phyloP scores from a whole-genome alignment of 2,329 filamentous ascomycete genomes.

The Aspergillus piperis region DNA sequence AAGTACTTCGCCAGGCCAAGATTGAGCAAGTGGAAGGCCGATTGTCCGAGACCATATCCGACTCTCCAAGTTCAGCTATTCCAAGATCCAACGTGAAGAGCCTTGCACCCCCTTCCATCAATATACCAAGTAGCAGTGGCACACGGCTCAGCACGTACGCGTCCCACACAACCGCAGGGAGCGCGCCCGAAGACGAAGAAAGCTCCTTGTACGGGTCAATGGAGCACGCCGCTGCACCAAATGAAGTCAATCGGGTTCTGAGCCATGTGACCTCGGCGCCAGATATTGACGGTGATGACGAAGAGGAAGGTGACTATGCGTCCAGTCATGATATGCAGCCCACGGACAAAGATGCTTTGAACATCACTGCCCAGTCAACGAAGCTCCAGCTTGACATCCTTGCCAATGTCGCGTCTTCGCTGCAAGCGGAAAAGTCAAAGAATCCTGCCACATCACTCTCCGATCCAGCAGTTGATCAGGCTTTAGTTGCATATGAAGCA shows the following conservation, averaged over 20 bases:
- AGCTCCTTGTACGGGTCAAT: conserved; percentile 56
- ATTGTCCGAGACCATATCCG: conserved; percentile 48
- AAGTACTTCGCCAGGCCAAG: conserved; percentile 76
- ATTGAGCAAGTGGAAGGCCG: conserved; percentile 66
- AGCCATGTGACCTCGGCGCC: conserved; percentile 54
- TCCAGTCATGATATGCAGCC: conserved; percentile 74
- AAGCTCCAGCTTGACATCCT: conserved; percentile 90
- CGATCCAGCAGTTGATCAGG: conserved; percentile 74
- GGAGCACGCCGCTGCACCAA: conserved; percentile 56
- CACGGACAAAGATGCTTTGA: conserved; percentile 87
- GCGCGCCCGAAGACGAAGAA: conserved; percentile 55
- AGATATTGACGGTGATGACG: conserved; percentile 66
- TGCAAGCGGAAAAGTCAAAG: conserved; percentile 69
- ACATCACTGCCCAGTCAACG: conserved; percentile 94
- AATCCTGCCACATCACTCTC: conserved; percentile 73
- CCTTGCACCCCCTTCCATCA: conserved; percentile 39
- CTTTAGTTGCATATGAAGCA: conserved; percentile 80
- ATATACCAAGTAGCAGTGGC: conserved; percentile 40
- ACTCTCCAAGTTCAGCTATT: conserved; percentile 30
- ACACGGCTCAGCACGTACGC: conserved; percentile 53
- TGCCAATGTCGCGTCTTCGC: conserved; percentile 77
- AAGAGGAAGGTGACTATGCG: conserved; percentile 76
- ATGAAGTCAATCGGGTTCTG: conserved; percentile 51
- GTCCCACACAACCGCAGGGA: conserved; percentile 51
- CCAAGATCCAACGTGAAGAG: conserved; percentile 40